Percentiles rank a stretch among this genome's conserved stretches.
Evolutionary conservation across 306 rosid genomes (phyloP).

Genomic region (Trifolium subterraneum): DNA sequence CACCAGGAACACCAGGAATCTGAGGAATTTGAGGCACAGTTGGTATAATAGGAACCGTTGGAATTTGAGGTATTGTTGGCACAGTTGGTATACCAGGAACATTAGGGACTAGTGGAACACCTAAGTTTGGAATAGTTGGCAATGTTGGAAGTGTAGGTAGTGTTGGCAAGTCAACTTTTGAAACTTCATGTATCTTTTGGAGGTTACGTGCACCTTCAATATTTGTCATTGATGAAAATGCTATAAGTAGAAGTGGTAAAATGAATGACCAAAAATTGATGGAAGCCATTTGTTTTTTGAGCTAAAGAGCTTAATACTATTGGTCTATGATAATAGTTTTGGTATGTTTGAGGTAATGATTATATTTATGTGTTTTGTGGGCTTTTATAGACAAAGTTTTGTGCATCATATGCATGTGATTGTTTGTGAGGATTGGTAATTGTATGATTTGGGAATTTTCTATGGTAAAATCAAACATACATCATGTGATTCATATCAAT

Average conservation of each 20-base stretch:
- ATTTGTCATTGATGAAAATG: conserved; percentile 38
- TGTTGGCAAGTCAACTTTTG: conserved; percentile 42
- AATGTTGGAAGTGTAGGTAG: background rate
- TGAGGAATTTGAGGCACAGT: background rate
- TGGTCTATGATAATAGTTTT: background rate
- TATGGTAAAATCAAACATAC: background rate
- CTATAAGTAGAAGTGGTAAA: conserved; percentile 41
- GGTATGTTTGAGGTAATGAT: conserved; percentile 10
- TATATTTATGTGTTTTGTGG: background rate
- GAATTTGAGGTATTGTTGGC: background rate
- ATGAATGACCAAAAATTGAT: conserved; percentile 32
- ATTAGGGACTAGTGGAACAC: background rate
- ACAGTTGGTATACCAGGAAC: background rate
- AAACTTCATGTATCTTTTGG: conserved; percentile 20
- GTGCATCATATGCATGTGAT: background rate
- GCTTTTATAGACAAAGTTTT: conserved; percentile 44
- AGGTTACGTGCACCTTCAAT: conserved; percentile 53
- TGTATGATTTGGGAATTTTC: background rate
- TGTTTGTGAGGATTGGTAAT: background rate
- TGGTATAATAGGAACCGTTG: background rate
- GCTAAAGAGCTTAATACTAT: conserved; percentile 6
- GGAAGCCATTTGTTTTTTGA: conserved; percentile 47
- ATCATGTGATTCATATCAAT: background rate
- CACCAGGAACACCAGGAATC: background rate
- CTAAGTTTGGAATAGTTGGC: conserved; percentile 12